Conservation (phyloP, 2,329 filamentous ascomycete genomes). For the Clarireedia hainanense region DNA sequence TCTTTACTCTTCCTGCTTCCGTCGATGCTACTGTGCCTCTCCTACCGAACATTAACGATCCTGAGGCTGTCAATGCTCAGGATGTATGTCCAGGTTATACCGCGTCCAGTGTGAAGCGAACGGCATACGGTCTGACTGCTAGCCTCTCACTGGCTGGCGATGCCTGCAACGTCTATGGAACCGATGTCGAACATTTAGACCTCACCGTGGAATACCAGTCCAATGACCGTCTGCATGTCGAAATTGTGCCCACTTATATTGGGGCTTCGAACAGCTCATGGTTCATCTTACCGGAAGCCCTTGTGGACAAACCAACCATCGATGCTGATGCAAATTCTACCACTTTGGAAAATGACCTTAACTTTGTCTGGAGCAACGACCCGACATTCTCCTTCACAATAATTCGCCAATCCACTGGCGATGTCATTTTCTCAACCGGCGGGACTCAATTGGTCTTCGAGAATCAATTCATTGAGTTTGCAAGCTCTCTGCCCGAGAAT, state of each 20-base stretch:
- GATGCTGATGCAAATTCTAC: conserved; percentile 33
- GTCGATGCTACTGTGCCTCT: conserved; percentile 39
- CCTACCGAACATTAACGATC: conserved; percentile 57
- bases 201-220: conserved; percentile 63
- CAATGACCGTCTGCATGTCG: conserved; percentile 57
- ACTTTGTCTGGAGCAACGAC: conserved; percentile 44
- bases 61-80: conserved; percentile 48
- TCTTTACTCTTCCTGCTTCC: conserved; percentile 40
- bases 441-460: conserved; percentile 62
- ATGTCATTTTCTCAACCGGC: conserved; percentile 60
- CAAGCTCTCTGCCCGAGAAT: conserved; percentile 54
- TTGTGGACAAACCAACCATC: conserved; percentile 36
- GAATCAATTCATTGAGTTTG: conserved; percentile 71
- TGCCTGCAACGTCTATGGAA: conserved; percentile 72
- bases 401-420: conserved; percentile 48
- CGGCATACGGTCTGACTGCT: conserved; percentile 53
- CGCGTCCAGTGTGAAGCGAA: conserved; percentile 50
- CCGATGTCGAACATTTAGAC: conserved; percentile 58
- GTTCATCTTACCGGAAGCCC: conserved; percentile 56
- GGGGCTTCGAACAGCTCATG: conserved; percentile 54
- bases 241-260: conserved; percentile 60
- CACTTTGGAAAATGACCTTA: conserved; percentile 44
- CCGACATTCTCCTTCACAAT: conserved; percentile 63
- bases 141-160: conserved; percentile 60
- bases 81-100: conserved; percentile 57